phyloP scores from a whole-genome alignment of 2,329 filamentous ascomycete genomes.

The Cercospora canescens region DNA sequence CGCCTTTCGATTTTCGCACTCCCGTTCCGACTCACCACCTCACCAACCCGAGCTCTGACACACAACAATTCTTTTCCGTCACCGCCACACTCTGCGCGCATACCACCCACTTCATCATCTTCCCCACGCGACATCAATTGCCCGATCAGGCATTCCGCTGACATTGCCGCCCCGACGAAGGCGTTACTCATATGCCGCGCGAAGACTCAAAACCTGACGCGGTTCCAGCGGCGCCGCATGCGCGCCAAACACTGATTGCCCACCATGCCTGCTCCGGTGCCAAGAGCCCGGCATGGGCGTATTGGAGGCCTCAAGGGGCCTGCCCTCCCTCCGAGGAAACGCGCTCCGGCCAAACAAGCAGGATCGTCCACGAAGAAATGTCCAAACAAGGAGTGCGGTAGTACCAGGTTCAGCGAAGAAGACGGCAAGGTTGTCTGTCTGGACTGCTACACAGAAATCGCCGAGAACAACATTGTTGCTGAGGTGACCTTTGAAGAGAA shows the following conservation, averaged over 20 bases:
- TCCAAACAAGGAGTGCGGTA: slow-evolving; percentile 17
- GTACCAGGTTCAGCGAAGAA: slow-evolving; percentile 30
- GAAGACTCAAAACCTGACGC: background rate
- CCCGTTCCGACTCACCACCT: background rate
- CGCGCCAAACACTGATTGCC: background rate
- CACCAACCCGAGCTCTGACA: background rate
- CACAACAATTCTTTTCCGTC: background rate
- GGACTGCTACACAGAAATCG: slow-evolving; percentile 80
- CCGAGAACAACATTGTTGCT: slow-evolving; percentile 85
- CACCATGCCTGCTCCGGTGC: slow-evolving; percentile 8
- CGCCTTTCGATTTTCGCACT: background rate
- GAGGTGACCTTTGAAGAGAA: slow-evolving; percentile 92
- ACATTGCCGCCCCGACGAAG: background rate
- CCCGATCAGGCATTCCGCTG: background rate
- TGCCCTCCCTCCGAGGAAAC: slow-evolving; percentile 3
- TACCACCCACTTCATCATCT: background rate
- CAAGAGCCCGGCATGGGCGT: slow-evolving; percentile 6
- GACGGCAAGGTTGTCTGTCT: slow-evolving; percentile 63
- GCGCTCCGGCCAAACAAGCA: slow-evolving; percentile 8
- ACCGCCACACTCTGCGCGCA: background rate
- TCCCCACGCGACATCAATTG: background rate
- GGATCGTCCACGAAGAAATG: slow-evolving; percentile 15
- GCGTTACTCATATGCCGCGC: background rate
- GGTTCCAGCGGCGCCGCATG: background rate
- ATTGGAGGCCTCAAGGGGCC: slow-evolving; percentile 12